Percentiles rank a stretch among this genome's conserved stretches.
phyloP scores from a whole-genome alignment of 2,329 filamentous ascomycete species.

The Huntiella decipiens region DNA sequence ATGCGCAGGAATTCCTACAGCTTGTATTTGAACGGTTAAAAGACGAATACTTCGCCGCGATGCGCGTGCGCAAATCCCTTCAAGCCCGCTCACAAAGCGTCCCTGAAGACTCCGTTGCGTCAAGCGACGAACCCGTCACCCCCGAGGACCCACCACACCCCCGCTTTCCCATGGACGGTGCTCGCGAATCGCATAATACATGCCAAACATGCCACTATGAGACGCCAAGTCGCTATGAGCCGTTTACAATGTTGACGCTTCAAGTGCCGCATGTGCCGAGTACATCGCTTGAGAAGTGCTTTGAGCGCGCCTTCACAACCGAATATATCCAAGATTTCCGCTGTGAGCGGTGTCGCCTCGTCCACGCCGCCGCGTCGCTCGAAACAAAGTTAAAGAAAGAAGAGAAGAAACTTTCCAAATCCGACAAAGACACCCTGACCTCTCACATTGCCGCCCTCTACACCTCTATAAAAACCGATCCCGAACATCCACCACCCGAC shows the following conservation, averaged over 20 bases:
- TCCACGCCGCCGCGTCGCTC: slow-evolving; percentile 49
- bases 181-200: slow-evolving; percentile 84
- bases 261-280: slow-evolving; percentile 72
- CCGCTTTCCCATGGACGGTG: slow-evolving; percentile 82
- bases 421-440: too few species aligned
- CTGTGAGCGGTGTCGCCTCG: slow-evolving; percentile 79
- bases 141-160: slow-evolving; percentile 26
- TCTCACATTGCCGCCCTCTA: slow-evolving; percentile 33
- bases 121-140: too few species aligned
- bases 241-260: slow-evolving; percentile 80
- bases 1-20: slow-evolving; percentile 93
- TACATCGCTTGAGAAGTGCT: slow-evolving; percentile 69
- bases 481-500: slow-evolving; percentile 39
- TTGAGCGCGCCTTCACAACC: slow-evolving; percentile 84
- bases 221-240: slow-evolving; percentile 63
- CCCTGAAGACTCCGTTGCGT: too few species aligned
- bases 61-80: slow-evolving; percentile 31
- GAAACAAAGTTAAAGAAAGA: slow-evolving; percentile 12
- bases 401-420: too few species aligned
- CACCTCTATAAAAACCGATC: slow-evolving; percentile 55
- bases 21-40: slow-evolving; percentile 79
- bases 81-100: not conserved
- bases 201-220: slow-evolving; percentile 81
- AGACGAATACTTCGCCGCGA: slow-evolving; percentile 82
- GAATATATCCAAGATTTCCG: slow-evolving; percentile 95